Evolutionary conservation across 2,329 filamentous ascomycete genomes (phyloP).

Genomic region (Macroventuria anomochaeta): DNA sequence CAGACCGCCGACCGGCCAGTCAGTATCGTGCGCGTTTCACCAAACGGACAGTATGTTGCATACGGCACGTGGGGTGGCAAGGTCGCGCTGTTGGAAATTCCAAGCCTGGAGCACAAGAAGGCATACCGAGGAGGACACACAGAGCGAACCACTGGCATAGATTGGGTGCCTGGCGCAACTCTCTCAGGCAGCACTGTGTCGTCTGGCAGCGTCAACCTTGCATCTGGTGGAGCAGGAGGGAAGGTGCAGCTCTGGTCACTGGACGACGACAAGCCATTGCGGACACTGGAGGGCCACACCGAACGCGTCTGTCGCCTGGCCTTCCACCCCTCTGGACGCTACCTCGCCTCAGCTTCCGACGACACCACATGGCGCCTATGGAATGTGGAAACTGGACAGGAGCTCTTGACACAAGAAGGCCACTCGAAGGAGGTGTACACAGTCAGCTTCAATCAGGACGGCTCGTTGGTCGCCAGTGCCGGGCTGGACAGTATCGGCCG

Average conservation of each 20-base stretch:
- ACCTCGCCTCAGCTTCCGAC: conserved; percentile 90
- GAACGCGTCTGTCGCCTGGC: conserved; percentile 90
- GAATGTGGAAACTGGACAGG: conserved; percentile 86
- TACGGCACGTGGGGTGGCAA: conserved; percentile 93
- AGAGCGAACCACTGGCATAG: conserved; percentile 85
- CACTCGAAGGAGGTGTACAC: conserved; percentile 94
- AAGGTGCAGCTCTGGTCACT: conserved; percentile 90
- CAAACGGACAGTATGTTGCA: conserved; percentile 81
- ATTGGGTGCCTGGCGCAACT: conserved; percentile 87
- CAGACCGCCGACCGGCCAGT: conserved; percentile 92
- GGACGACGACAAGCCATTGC: conserved; percentile 81
- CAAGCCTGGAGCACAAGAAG: conserved; percentile 77
- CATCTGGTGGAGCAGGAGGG: conserved; percentile 87
- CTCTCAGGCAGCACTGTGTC: conserved; percentile 74
- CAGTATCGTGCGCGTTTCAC: conserved; percentile 89
- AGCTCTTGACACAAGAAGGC: conserved; percentile 88
- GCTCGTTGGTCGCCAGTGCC: conserved; percentile 87
- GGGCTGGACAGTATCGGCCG: conserved; percentile 93
- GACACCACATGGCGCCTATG: conserved; percentile 97
- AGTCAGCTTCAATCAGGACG: conserved; percentile 88
- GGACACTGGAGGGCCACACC: conserved; percentile 81
- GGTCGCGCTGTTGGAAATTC: conserved; percentile 84
- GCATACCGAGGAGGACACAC: conserved; percentile 80
- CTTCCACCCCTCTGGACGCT: conserved; percentile 90
- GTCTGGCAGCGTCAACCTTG: conserved; percentile 77